Evolutionary conservation across 129 eudicot genomes (phyloP), one percentile per base, ranked within the genome.

Genomic region (Artemisia argyi): DNA sequence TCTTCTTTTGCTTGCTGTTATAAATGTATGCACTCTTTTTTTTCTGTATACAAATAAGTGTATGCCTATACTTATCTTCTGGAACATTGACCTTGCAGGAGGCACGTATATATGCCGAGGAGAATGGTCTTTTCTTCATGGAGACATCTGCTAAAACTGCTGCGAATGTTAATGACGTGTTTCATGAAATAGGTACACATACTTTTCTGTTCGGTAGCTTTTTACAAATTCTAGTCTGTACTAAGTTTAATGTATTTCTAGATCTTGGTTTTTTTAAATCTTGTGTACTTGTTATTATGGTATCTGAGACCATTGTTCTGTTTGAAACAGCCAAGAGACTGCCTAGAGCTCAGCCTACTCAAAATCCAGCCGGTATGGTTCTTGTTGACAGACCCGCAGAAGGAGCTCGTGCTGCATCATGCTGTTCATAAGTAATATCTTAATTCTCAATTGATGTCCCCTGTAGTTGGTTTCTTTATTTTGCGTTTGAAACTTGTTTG

Each of bases 111-210:
- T 93, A 93, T 81, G 97, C 98, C 0, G 97, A 90, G 57, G 98
- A 87, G 68, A 93, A 93, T 76, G 96, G 89, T 55, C 95, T 93
- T 52, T 93, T 93, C 78, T 85, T 90, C 82, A 73, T 87, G 88
- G 97, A 93, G 81, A 93, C 98, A 62, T 93, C 98, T 70, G 98
- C 98, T 35, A 93, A 93, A 81, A 89, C 98, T 55, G 96, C 98
- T 54, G 84, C 74, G 22, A 93, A 93, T 80, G 98, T 93, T 49
- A 85, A 93, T 76, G 98, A 90, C 22, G 78, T 87, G 46, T 93
- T 93, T 76, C 80, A 89, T 70, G 98, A 93, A 81, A 93, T 90
- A 78, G 98, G 98, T 93, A 56, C 28, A 83, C 75, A 39, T 7
- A 20, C 7, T 50, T 59, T 44, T 62, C 5, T 19, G 15, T 22